These are phyloP conservation scores for Sanghuangporus weigelae DNA, from an alignment of 1,284 basidiomycete species.

Conservation along the genomic window DNA sequence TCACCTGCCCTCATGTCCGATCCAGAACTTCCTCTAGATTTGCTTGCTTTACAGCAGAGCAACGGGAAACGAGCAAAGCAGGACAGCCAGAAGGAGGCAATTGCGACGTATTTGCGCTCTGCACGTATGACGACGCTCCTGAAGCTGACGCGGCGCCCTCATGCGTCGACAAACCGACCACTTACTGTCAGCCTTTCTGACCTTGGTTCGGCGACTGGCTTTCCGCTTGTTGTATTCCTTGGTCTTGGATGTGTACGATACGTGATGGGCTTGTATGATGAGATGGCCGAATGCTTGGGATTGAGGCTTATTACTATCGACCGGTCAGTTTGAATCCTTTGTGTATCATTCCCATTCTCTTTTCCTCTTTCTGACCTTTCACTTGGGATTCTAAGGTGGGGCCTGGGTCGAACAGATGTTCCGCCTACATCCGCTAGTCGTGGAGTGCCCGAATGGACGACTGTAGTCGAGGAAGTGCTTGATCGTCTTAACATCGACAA, in stretches of 20 bases:
- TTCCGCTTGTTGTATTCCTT: conserved; percentile 87
- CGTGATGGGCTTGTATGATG: conserved; percentile 92
- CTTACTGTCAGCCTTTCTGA: conserved; percentile 92
- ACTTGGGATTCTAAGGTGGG: conserved; percentile 61
- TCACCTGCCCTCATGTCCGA: conserved; percentile 1
- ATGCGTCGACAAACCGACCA: conserved; percentile 64
- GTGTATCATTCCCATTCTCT: conserved; percentile 3
- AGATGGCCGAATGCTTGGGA: conserved; percentile 85
- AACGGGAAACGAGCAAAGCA: conserved; percentile 4
- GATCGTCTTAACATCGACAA: conserved; percentile 74
- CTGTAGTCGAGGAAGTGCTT: conserved; percentile 85
- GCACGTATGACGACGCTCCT: conserved; percentile 80
- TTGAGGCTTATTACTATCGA: conserved; percentile 93
- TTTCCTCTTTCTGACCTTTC: background rate
- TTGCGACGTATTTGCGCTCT: conserved; percentile 82
- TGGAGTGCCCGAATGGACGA: conserved; percentile 88
- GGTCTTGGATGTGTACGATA: conserved; percentile 93
- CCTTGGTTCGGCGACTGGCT: conserved; percentile 76
- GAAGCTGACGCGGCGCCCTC: conserved; percentile 71
- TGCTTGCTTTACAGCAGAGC: conserved; percentile 2
- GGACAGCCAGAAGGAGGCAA: conserved; percentile 55
- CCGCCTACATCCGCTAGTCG: conserved; percentile 57
- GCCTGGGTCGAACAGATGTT: conserved; percentile 80
- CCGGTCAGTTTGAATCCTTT: conserved; percentile 44
- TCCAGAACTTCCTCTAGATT: background rate